Evolutionary conservation across 2,329 filamentous ascomycete species (phyloP), one percentile per base, ranked within the genome.

Genomic region (Lachnellula willkommii): DNA sequence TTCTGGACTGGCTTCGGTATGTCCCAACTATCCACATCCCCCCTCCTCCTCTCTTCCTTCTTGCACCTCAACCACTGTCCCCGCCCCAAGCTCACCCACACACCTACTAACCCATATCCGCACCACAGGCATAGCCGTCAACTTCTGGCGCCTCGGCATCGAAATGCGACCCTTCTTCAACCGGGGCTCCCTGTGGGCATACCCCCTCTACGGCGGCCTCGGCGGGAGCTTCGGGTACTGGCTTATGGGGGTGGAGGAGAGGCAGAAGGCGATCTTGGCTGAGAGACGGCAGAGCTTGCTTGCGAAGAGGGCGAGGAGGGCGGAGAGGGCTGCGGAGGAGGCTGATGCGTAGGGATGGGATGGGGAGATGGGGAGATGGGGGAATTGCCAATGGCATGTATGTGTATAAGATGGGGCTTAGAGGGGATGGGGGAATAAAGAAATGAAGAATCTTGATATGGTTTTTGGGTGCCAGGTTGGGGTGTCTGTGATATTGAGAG

Each of bases 121-220:
- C 26, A 24, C 45, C 15, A 17, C 67, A 99, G 94, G 94, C 79
- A 77, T 96, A 68, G 91, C 89, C 71, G 88, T 92, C 70, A 89
- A 93, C 68, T 83, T 94, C 75, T 96, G 92, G 90, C 94, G 97
- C 76, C 87, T 99, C 72, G 94, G 93, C 70, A 94, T 99, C 73
- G 91, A 99, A 79, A 96, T 95, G 91, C 90, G 92, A 61, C 94
- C 93, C 52, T 87, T 96, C 74, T 90, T 97, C 81, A 86, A 88
- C 76, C 84, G 81, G 69, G 80, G 87, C 71, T 88, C 88, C 54
- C 83, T 96, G 69, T 95, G 90, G 88, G 90, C 85, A 51, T 99
- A 96, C 78, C 94, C 94, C 54, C 76, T 93, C 66, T 99, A 94
- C 75, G 92, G 86, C 57, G 82, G 82, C 65, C 83, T 90, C 61